Conservation (phyloP, 202 grass and related monocot genomes). For the Digitaria exilis region DNA sequence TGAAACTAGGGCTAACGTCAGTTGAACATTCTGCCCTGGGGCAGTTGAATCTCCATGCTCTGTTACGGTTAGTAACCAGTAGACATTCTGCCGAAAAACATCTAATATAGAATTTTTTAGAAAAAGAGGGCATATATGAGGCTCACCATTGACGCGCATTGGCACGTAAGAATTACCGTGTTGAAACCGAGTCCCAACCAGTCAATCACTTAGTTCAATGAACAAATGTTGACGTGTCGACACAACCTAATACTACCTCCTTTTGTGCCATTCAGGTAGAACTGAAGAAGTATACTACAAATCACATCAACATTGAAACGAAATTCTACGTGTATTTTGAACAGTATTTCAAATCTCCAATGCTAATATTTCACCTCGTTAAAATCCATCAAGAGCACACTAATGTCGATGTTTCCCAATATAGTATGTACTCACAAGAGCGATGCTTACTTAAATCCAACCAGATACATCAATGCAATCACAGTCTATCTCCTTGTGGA, state of each 20-base stretch:
- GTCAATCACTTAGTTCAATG: not conserved
- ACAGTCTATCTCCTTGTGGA: not conserved
- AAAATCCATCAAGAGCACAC: not conserved
- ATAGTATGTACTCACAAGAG: not conserved
- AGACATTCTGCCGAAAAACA: not conserved
- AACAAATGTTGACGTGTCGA: too few relatives aligned
- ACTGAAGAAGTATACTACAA: too few relatives aligned
- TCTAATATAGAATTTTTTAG: not conserved
- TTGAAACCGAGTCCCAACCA: not conserved
- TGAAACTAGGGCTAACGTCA: not conserved
- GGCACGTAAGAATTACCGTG: not conserved
- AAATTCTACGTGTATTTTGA: too few relatives aligned
- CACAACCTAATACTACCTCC: too few relatives aligned
- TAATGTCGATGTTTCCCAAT: not conserved
- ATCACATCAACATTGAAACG: too few relatives aligned
- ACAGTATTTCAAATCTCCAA: too few relatives aligned
- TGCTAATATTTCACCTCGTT: too few relatives aligned
- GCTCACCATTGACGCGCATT: not conserved
- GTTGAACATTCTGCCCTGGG: not conserved
- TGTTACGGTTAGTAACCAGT: not conserved
- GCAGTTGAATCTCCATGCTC: not conserved
- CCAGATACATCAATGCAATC: not conserved
- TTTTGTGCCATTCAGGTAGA: too few relatives aligned
- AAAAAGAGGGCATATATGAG: not conserved
- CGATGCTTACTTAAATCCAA: not conserved